phyloP scores from a whole-genome alignment of 192 early-diverging fungal species.

The Coemansia sp. region DNA sequence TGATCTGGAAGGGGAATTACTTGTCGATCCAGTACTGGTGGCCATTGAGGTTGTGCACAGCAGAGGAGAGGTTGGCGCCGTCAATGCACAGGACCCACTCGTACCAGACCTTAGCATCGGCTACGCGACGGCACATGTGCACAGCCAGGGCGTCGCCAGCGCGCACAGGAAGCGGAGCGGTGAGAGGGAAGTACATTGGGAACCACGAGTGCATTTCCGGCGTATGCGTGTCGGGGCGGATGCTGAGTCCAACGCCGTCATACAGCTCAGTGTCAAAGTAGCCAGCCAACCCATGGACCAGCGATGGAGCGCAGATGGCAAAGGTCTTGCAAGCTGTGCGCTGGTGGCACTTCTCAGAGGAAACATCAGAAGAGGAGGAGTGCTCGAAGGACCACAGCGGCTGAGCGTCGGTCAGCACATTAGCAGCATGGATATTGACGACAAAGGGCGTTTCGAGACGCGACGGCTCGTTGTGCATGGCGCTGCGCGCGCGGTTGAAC shows the following conservation, averaged over 20 bases:
- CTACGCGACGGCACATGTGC: constrained; percentile 85
- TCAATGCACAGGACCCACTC: constrained; percentile 75
- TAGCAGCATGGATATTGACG: constrained; percentile 87
- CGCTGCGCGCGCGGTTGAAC: constrained; percentile 65
- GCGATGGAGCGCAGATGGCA: constrained; percentile 52
- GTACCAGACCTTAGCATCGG: constrained; percentile 89
- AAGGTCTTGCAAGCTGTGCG: constrained; percentile 64
- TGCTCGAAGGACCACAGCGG: constrained; percentile 83
- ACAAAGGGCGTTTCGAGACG: constrained; percentile 94
- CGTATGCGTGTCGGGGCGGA: constrained; percentile 83
- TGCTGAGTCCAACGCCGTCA: constrained; percentile 76
- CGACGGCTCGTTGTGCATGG: constrained; percentile 58
- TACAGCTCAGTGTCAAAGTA: constrained; percentile 96
- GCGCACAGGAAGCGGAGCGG: constrained; percentile 61
- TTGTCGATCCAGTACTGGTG: constrained; percentile 43
- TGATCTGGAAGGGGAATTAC: not conserved
- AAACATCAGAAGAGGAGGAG: not conserved
- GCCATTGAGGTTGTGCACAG: constrained; percentile 41
- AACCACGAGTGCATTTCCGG: constrained; percentile 98
- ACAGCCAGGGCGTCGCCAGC: constrained; percentile 61
- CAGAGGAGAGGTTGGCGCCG: constrained; percentile 16
- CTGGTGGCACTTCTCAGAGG: constrained; percentile 68
- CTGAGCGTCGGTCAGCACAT: constrained; percentile 67
- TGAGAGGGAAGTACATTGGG: constrained; percentile 93
- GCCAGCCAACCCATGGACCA: constrained; percentile 92